phyloP scores from a whole-genome alignment of 2,329 filamentous ascomycete genomes.

The Talaromyces amestolkiae region DNA sequence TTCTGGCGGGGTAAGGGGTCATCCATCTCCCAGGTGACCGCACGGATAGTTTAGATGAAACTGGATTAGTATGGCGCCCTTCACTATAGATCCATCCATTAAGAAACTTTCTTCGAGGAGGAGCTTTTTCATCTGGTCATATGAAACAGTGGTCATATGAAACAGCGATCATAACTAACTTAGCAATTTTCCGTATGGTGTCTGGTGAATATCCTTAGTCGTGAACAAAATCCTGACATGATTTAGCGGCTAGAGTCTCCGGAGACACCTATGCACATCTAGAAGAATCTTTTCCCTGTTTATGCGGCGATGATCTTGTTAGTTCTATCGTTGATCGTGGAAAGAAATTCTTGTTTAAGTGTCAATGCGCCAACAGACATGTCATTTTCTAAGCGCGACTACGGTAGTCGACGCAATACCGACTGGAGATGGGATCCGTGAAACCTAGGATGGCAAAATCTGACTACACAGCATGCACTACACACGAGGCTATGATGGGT shows the following conservation, averaged over 20 bases:
- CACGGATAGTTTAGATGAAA: constrained; percentile 1
- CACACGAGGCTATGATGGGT: not conserved
- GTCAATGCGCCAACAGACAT: not conserved
- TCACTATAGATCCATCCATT: not conserved
- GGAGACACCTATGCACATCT: not conserved
- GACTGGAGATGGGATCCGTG: not conserved
- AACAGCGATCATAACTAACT: not conserved
- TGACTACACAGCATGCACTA: not conserved
- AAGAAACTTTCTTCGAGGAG: not conserved
- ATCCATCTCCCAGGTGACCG: constrained; percentile 4
- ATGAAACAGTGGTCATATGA: not conserved
- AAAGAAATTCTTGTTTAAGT: not conserved
- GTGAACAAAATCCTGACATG: not conserved
- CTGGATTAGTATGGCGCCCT: not conserved
- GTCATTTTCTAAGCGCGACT: not conserved
- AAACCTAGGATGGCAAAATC: not conserved
- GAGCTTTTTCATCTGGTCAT: not conserved
- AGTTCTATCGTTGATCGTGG: not conserved
- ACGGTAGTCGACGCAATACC: not conserved
- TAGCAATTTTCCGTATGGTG: not conserved
- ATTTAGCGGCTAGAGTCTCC: not conserved
- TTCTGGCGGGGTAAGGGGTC: not conserved
- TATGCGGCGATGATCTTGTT: not conserved
- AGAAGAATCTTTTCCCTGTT: not conserved
- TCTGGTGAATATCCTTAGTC: not conserved